A percentile compares a stretch with the other conserved stretches of the same genome.
These are phyloP conservation scores for Penicillium sp. DNA, from an alignment of 2,329 filamentous ascomycete species.

Conservation along the genomic window DNA sequence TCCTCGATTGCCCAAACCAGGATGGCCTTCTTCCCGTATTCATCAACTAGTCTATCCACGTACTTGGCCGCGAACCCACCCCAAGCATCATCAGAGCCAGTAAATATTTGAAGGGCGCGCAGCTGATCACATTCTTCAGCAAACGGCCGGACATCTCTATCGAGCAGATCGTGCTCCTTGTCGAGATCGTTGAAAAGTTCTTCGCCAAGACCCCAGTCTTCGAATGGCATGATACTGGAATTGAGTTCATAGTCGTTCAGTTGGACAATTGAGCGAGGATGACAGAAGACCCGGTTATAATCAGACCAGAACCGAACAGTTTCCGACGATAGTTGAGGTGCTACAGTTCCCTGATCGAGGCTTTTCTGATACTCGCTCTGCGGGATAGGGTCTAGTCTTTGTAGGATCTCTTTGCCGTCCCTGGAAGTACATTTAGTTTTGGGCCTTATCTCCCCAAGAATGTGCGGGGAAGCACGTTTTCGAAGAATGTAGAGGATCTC, in stretches of 20 bases:
- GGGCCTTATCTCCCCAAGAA: neutral
- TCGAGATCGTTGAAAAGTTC: slow-evolving; percentile 76
- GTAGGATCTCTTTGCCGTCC: slow-evolving; percentile 70
- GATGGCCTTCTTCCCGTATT: slow-evolving; percentile 84
- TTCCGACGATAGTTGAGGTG: slow-evolving; percentile 68
- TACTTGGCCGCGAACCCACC: slow-evolving; percentile 76
- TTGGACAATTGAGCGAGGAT: slow-evolving; percentile 85
- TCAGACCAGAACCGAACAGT: slow-evolving; percentile 96
- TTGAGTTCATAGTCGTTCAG: slow-evolving; percentile 85
- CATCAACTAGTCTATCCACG: slow-evolving; percentile 79
- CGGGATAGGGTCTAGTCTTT: slow-evolving; percentile 69
- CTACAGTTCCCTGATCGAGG: slow-evolving; percentile 71
- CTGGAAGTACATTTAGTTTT: slow-evolving; percentile 44
- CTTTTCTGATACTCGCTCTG: slow-evolving; percentile 78
- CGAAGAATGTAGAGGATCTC: slow-evolving; percentile 21
- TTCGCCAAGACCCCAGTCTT: slow-evolving; percentile 73
- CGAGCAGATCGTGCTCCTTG: slow-evolving; percentile 82
- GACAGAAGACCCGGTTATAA: slow-evolving; percentile 89
- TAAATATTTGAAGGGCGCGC: slow-evolving; percentile 81
- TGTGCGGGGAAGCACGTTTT: neutral
- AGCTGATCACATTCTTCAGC: slow-evolving; percentile 92
- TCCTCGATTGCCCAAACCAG: slow-evolving; percentile 88
- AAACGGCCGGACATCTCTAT: slow-evolving; percentile 87
- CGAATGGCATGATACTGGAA: slow-evolving; percentile 80
- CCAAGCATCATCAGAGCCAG: slow-evolving; percentile 78